Percentiles rank a stretch among this genome's conserved stretches.
These are phyloP conservation scores for Paraphaeosphaeria sporulosa DNA, from an alignment of 2,329 filamentous ascomycete species.

Conservation along the genomic window DNA sequence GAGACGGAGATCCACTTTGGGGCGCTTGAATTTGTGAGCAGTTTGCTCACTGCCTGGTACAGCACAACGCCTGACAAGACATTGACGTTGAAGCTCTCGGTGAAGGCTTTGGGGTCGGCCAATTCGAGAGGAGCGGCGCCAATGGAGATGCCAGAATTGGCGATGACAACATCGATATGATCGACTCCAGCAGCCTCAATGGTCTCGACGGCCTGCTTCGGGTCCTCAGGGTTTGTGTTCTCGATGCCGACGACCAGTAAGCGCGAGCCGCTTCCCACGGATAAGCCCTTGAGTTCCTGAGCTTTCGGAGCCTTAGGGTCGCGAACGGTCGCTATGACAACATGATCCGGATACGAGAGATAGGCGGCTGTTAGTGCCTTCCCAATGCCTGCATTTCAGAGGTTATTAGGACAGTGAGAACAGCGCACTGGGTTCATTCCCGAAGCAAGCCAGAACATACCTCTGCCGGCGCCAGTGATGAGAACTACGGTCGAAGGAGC, in stretches of 20 bases:
- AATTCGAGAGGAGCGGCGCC: conserved; percentile 42
- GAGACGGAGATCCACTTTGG: conserved; percentile 25
- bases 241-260: conserved; percentile 20
- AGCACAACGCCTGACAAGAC: conserved; percentile 33
- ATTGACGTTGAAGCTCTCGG: conserved; percentile 53
- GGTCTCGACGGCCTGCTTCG: conserved; percentile 18
- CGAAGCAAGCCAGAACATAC: neutral
- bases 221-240: conserved; percentile 2
- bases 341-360: conserved; percentile 17
- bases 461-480: conserved; percentile 1
- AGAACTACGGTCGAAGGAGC: neutral
- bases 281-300: conserved; percentile 16
- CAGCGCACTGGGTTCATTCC: neutral
- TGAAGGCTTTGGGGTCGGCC: conserved; percentile 48
- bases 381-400: conserved; percentile 19
- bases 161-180: conserved; percentile 59
- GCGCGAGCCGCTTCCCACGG: conserved; percentile 12
- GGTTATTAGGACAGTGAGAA: neutral
- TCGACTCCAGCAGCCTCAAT: conserved; percentile 48
- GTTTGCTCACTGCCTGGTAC: conserved; percentile 44
- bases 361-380: conserved; percentile 17
- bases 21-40: conserved; percentile 38
- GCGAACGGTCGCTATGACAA: conserved; percentile 17
- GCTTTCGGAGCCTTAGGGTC: conserved; percentile 4
- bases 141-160: conserved; percentile 57